Evolutionary conservation across 2,329 filamentous ascomycete genomes (phyloP).

Genomic region (Verticillium nubilum): DNA sequence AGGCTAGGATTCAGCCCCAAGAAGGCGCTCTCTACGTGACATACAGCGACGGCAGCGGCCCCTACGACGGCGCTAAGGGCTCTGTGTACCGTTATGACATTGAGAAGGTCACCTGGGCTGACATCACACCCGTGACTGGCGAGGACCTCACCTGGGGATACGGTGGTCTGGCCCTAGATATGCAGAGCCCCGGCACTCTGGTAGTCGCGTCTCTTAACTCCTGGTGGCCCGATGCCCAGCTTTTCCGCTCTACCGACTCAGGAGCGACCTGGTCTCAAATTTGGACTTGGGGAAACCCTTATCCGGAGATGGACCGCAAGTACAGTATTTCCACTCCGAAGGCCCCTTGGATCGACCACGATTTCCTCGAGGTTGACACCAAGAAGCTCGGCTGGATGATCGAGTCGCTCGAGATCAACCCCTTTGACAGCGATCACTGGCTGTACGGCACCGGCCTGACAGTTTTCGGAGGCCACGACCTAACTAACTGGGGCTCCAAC

Average conservation of each 20-base stretch:
- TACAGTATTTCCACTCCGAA: constrained; percentile 40
- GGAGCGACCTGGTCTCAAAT: constrained; percentile 48
- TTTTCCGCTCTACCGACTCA: constrained; percentile 51
- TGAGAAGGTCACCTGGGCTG: constrained; percentile 38
- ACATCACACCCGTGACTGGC: constrained; percentile 51
- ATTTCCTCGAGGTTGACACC: constrained; percentile 38
- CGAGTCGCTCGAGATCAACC: constrained; percentile 52
- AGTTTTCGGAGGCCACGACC: constrained; percentile 46
- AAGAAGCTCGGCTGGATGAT: constrained; percentile 58
- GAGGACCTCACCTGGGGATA: constrained; percentile 46
- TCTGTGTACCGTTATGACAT: constrained; percentile 52
- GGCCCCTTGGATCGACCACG: constrained; percentile 50
- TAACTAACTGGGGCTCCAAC: constrained; percentile 45
- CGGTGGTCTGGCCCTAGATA: constrained; percentile 49
- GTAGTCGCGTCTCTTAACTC: constrained; percentile 52
- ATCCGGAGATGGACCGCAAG: constrained; percentile 38
- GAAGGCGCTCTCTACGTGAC: constrained; percentile 47
- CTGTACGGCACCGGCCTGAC: constrained; percentile 53
- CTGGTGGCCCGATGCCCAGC: constrained; percentile 54
- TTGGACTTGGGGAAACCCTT: constrained; percentile 42
- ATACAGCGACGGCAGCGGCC: constrained; percentile 49
- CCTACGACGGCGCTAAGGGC: constrained; percentile 50
- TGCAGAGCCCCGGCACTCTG: constrained; percentile 47
- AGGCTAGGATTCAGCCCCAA: constrained; percentile 41
- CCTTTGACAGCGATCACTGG: constrained; percentile 54